Percentiles rank a stretch among this genome's conserved stretches.
These are phyloP conservation scores for Dryadomyces quercivorus DNA, from an alignment of 2,329 filamentous ascomycete genomes.

Conservation along the genomic window DNA sequence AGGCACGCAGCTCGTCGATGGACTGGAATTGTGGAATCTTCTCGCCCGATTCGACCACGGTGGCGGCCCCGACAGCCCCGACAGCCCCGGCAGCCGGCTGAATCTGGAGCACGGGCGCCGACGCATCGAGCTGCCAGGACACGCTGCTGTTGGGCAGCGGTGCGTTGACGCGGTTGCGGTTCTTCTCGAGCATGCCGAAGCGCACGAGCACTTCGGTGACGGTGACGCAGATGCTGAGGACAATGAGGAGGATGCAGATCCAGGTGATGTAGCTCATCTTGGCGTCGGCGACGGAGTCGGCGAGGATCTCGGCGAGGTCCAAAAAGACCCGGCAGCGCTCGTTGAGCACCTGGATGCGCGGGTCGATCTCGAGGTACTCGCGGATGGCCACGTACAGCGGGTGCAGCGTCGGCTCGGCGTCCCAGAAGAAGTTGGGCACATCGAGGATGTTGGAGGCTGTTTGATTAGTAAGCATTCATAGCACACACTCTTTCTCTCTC, in stretches of 20 bases:
- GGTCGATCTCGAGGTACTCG: constrained; percentile 95
- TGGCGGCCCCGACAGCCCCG: not conserved
- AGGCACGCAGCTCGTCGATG: constrained; percentile 12
- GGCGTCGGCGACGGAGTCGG: constrained; percentile 80
- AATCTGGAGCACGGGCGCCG: not conserved
- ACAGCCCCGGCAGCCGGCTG: not conserved
- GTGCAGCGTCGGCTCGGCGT: constrained; percentile 87
- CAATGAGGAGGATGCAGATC: constrained; percentile 93
- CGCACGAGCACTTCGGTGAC: constrained; percentile 78
- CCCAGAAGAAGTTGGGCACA: constrained; percentile 97
- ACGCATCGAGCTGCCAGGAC: not conserved
- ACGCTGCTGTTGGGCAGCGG: not conserved
- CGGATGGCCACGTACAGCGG: constrained; percentile 89
- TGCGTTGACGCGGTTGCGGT: constrained; percentile 14
- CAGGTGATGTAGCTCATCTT: constrained; percentile 96
- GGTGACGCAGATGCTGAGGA: constrained; percentile 83
- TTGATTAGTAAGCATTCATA: not conserved
- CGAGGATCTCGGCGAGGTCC: constrained; percentile 88
- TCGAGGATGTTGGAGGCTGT: constrained; percentile 88
- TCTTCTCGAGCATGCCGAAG: constrained; percentile 57
- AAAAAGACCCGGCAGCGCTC: constrained; percentile 94
- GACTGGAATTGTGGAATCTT: not conserved
- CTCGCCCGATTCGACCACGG: not conserved
- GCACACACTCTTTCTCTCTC: not conserved
- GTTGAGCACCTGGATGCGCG: constrained; percentile 90